These are phyloP conservation scores for Diaporthe citriasiana DNA, from an alignment of 2,329 filamentous ascomycete genomes.

Conservation along the genomic window DNA sequence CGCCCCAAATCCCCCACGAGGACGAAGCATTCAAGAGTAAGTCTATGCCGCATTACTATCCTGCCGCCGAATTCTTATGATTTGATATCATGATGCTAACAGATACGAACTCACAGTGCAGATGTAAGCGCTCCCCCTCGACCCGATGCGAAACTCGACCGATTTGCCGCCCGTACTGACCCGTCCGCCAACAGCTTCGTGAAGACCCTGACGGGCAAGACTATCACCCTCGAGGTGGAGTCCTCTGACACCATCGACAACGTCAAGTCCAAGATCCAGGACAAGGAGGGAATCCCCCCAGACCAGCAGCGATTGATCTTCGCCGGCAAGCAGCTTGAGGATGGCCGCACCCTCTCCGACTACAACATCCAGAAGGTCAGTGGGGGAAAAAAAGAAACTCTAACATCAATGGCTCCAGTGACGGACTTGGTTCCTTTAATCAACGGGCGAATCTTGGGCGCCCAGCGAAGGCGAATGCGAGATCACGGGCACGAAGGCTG, in stretches of 20 bases:
- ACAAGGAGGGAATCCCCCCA: conserved; percentile 98
- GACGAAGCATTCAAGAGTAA: conserved; percentile 71
- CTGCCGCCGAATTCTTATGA: conserved; percentile 3
- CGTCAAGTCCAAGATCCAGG: conserved; percentile 99
- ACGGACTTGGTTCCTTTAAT: conserved; percentile 26
- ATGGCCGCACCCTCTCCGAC: conserved; percentile 95
- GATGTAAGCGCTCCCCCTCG: conserved; percentile 76
- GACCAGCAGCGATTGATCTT: conserved; percentile 99
- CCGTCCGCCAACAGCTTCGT: conserved; percentile 81
- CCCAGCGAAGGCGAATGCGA: conserved; percentile 10
- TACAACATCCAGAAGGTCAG: conserved; percentile 99
- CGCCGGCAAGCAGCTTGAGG: conserved; percentile 98
- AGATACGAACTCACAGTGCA: conserved; percentile 74
- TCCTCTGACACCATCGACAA: conserved; percentile 99
- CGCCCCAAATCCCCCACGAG: conserved; percentile 55
- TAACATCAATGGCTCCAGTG: background rate
- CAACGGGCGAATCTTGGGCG: conserved; percentile 17
- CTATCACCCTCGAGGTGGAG: conserved; percentile 99
- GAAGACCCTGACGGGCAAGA: conserved; percentile 99
- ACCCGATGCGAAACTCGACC: conserved; percentile 45
- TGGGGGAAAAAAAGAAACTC: conserved; percentile 44
- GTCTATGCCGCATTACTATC: conserved; percentile 50
- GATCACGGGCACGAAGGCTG: conserved; percentile 31
- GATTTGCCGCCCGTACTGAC: conserved; percentile 41
- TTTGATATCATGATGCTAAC: conserved; percentile 44